phyloP scores from a whole-genome alignment of 345 rosid species.

The Psidium guajava region DNA sequence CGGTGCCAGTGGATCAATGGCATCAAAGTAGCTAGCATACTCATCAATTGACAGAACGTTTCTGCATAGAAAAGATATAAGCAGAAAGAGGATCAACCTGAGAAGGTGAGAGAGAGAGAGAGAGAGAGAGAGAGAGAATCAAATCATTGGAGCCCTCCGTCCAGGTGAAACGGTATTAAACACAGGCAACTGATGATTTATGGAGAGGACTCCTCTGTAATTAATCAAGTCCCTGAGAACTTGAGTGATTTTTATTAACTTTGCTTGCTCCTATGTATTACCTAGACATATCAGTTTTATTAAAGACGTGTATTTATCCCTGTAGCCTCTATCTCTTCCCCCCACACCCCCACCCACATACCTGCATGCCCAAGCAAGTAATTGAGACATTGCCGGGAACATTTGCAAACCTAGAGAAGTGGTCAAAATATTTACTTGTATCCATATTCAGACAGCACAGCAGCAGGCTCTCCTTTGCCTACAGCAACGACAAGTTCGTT shows the following conservation, averaged over 20 bases:
- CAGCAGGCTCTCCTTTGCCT: slow-evolving; percentile 92
- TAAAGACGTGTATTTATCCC: neutral
- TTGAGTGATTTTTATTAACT: neutral
- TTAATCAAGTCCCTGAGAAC: neutral
- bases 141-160: neutral
- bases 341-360: neutral
- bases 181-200: neutral
- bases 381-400: neutral
- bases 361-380: neutral
- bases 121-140: neutral
- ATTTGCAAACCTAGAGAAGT: neutral
- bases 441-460: slow-evolving; percentile 77
- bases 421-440: slow-evolving; percentile 38
- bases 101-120: neutral
- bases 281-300: neutral
- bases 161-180: neutral
- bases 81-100: neutral
- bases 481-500: slow-evolving; percentile 67
- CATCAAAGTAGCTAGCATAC: slow-evolving; percentile 57
- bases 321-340: neutral
- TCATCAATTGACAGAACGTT: slow-evolving; percentile 81
- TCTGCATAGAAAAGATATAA: slow-evolving; percentile 27
- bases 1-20: slow-evolving; percentile 71
- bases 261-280: neutral
- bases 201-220: neutral